Conservation (phyloP, 495 filamentous ascomycete genomes). For the Penicillium bovifimosum region DNA sequence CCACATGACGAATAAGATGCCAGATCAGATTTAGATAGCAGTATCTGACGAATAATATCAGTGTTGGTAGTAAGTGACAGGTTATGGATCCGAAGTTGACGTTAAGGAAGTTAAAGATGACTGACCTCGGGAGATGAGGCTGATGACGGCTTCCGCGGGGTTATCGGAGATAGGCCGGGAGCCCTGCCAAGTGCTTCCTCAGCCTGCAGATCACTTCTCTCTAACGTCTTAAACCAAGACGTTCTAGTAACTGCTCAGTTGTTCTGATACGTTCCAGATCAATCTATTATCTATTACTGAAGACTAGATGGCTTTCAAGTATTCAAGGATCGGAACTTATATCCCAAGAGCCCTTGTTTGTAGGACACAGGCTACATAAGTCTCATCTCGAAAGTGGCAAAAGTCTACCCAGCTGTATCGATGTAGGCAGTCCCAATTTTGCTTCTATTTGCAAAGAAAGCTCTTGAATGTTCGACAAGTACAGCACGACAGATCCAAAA, state of each 20-base stretch:
- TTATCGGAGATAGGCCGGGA: constrained; percentile 32
- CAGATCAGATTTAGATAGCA: background rate
- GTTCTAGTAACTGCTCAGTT: background rate
- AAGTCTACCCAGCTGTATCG: too few species aligned
- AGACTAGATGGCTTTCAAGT: too few species aligned
- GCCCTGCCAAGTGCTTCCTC: background rate
- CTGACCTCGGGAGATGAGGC: background rate
- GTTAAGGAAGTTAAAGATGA: background rate
- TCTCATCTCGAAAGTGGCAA: too few species aligned
- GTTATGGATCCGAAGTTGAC: background rate
- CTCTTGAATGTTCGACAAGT: background rate
- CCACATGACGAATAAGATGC: constrained; percentile 24
- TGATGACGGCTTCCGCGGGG: constrained; percentile 28
- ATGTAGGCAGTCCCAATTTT: background rate
- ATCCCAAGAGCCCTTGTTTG: too few species aligned
- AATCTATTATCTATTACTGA: too few species aligned
- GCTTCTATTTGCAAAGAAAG: background rate
- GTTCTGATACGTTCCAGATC: background rate
- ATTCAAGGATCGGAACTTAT: too few species aligned
- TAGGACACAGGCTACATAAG: too few species aligned
- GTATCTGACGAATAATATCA: background rate
- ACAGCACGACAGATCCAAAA: background rate
- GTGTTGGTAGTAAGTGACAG: background rate
- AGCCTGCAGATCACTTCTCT: background rate
- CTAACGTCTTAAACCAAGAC: background rate